Evolutionary conservation across 345 rosid species (phyloP).

Genomic region (Triadica sebifera): DNA sequence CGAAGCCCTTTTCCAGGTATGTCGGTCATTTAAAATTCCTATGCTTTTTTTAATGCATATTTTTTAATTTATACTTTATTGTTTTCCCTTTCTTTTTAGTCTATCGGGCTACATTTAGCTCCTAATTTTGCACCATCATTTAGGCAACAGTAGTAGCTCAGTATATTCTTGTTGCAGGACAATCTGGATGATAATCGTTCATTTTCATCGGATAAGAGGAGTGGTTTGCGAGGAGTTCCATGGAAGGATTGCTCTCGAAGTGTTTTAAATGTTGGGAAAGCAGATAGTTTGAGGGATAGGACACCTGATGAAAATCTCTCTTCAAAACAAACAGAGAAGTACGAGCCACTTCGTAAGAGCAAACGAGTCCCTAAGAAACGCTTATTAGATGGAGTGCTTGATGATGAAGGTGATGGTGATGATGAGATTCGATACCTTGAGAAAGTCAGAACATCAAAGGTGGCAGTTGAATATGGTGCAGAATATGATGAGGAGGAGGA

Average conservation of each 20-base stretch:
- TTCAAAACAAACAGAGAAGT: slow-evolving; percentile 22
- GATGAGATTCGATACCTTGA: slow-evolving; percentile 32
- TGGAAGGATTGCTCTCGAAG: slow-evolving; percentile 26
- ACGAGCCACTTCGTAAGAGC: slow-evolving; percentile 31
- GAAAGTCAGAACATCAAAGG: slow-evolving; percentile 24
- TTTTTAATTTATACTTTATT: neutral
- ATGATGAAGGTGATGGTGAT: slow-evolving; percentile 29
- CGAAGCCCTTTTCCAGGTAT: neutral
- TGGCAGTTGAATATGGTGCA: slow-evolving; percentile 23
- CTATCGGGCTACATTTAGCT: neutral
- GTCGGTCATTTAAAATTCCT: neutral
- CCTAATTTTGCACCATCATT: neutral
- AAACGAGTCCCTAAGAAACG: slow-evolving; percentile 28
- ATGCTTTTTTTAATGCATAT: neutral
- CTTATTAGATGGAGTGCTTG: slow-evolving; percentile 22
- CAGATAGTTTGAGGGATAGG: slow-evolving; percentile 27
- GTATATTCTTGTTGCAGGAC: slow-evolving; percentile 13
- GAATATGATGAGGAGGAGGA: slow-evolving; percentile 32
- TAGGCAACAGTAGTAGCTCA: neutral
- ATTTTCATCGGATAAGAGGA: slow-evolving; percentile 20
- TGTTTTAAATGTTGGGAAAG: slow-evolving; percentile 22
- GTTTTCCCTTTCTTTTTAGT: neutral
- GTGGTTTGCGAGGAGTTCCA: slow-evolving; percentile 18
- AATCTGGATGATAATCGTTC: slow-evolving; percentile 25
- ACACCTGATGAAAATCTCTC: slow-evolving; percentile 27